A percentile compares a stretch with the other conserved stretches of the same genome.
phyloP scores from a whole-genome alignment of 169 alveolate genomes.

The Plasmodium gaboni region DNA sequence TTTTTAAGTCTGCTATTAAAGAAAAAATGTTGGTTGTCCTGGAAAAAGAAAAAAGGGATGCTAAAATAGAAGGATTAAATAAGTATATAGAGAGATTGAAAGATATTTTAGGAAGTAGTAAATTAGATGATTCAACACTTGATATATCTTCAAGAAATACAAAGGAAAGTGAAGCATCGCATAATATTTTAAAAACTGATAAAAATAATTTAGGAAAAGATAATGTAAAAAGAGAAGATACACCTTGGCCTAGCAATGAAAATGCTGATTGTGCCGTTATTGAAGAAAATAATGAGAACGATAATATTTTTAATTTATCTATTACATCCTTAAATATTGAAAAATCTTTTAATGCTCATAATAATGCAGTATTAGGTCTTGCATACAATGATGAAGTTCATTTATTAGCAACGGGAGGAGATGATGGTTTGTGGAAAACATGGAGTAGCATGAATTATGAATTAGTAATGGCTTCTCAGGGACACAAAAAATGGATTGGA shows the following conservation, averaged over 20 bases:
- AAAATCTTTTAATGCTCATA: constrained; percentile 74
- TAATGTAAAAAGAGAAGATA: constrained; percentile 52
- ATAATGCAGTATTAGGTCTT: constrained; percentile 69
- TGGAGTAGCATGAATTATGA: constrained; percentile 74
- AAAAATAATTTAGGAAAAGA: constrained; percentile 57
- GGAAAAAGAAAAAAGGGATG: constrained; percentile 72
- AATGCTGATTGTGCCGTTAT: constrained; percentile 37
- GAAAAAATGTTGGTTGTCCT: constrained; percentile 55
- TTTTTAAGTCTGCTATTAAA: constrained; percentile 61
- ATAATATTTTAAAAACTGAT: constrained; percentile 36
- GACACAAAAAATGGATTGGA: constrained; percentile 75
- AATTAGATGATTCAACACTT: constrained; percentile 22
- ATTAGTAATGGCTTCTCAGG: constrained; percentile 76
- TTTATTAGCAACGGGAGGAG: constrained; percentile 76
- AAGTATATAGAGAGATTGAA: constrained; percentile 56
- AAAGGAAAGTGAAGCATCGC: constrained; percentile 25
- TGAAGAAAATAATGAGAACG: constrained; percentile 28
- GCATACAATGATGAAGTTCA: constrained; percentile 64
- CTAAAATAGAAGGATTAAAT: constrained; percentile 73
- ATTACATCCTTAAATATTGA: constrained; percentile 57
- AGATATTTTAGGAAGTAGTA: constrained; percentile 55
- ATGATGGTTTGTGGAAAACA: constrained; percentile 75
- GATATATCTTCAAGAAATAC: constrained; percentile 10
- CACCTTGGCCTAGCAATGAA: constrained; percentile 75
- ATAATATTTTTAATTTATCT: constrained; percentile 24